A percentile compares a stretch with the other conserved stretches of the same genome.
phyloP scores from a whole-genome alignment of 768 basidiomycete genomes.

The Mycena alexandri region DNA sequence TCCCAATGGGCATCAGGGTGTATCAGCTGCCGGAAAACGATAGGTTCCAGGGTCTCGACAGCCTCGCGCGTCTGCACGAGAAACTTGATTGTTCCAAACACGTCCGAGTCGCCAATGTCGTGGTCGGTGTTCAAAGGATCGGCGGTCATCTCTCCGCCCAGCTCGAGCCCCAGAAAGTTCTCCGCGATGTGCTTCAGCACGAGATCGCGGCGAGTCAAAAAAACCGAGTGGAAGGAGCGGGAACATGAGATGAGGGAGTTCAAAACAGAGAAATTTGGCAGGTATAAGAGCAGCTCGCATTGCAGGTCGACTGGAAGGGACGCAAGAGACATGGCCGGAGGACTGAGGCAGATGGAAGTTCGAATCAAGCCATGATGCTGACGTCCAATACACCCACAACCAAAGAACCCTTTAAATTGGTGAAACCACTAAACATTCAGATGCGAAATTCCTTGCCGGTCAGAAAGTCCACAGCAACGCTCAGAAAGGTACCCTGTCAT shows the following conservation, averaged over 20 bases:
- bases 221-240: conserved; percentile 23
- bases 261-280: conserved; percentile 19
- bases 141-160: conserved; percentile 17
- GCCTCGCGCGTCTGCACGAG: conserved; percentile 3
- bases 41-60: conserved; percentile 14
- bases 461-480: too few relatives aligned
- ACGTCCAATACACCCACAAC: too few relatives aligned
- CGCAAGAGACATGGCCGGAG: conserved; percentile 17
- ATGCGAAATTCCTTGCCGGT: too few relatives aligned
- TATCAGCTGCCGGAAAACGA: conserved; percentile 16
- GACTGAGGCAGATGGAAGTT: not conserved
- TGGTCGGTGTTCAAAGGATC: not conserved
- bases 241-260: conserved; percentile 9
- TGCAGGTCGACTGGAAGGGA: conserved; percentile 13
- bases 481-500: too few relatives aligned
- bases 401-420: too few relatives aligned
- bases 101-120: conserved; percentile 6
- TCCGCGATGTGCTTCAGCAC: conserved; percentile 24
- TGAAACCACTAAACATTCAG: too few relatives aligned
- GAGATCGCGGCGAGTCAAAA: conserved; percentile 12
- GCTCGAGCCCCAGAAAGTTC: conserved; percentile 20
- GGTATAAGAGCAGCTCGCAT: conserved; percentile 16
- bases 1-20: conserved; percentile 13
- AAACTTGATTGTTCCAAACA: conserved; percentile 22
- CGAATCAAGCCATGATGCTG: conserved; percentile 12